Evolutionary conservation across 2,329 filamentous ascomycete species (phyloP), one percentile per base, ranked within the genome.

Genomic region (Trichophyton benhamiae): DNA sequence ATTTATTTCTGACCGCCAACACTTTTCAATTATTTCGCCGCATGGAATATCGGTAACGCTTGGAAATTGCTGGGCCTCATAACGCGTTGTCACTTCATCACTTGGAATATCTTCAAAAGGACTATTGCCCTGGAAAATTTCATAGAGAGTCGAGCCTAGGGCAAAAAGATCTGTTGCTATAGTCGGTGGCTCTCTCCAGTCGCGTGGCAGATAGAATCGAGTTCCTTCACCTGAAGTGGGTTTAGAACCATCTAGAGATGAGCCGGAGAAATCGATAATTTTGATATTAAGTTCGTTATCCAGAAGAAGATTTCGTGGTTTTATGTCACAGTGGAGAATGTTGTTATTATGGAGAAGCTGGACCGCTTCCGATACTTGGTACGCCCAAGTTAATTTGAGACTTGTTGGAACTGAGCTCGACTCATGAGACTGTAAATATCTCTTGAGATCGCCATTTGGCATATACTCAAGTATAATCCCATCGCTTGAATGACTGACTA

Each of bases 321-420:
- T 70, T 33, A 77, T 66, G 63, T 77, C 73, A 65, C 70, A 74
- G 63, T 77, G 75, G 63, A 77, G 70, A 13, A 76, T 68, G n/a
- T 67, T 64, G 62, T 68, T 68, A 9, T 64, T 67, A 68, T 77
- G 75, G 33, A 77, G 61, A 49, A 72, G 66, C 52, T 65, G 64
- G 30, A 77, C 61, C 8, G 68, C 73, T 65, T 74, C 68, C 36
- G 72, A 66, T 53, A 69, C 68, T 63, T 75, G 69, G 7, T 66
- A 66, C 49, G 67, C 67, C 74, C 73, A 75, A 46, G 63, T 65
- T 57, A 66, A 53, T 41, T 64, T 66, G 3, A 67, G 62, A 59
- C 42, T 58, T 25, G 59, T 59, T 38, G 61, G 38, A 52, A 60
- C 57, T 3, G 25, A 22, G 15, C 36, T 44, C n/a, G 52, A 9